These are phyloP conservation scores for Geotrichum siamense DNA, from an alignment of 1,139 yeast genomes.

Conservation along the genomic window DNA sequence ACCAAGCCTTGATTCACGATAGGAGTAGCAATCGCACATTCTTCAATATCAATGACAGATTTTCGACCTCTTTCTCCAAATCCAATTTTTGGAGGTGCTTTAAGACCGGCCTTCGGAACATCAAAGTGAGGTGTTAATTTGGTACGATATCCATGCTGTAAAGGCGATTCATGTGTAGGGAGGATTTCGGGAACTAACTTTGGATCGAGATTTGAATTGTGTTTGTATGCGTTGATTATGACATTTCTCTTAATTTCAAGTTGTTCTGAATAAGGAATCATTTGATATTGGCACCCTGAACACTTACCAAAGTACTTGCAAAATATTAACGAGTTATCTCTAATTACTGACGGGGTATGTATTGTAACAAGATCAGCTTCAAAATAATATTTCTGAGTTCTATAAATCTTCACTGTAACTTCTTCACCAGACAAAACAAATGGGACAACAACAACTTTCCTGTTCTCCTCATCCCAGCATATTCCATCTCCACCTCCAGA, in stretches of 20 bases:
- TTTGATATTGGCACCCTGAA: conserved; percentile 91
- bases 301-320: conserved; percentile 80
- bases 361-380: conserved; percentile 68
- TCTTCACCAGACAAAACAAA: conserved; percentile 83
- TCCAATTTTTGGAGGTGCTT: conserved; percentile 66
- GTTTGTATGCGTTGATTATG: conserved; percentile 73
- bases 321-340: conserved; percentile 49
- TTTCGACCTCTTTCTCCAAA: conserved; percentile 79
- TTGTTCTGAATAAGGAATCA: conserved; percentile 65
- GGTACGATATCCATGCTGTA: conserved; percentile 71
- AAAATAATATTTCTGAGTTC: conserved; percentile 67
- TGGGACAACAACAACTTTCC: conserved; percentile 56
- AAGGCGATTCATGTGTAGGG: conserved; percentile 72
- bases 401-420: conserved; percentile 62
- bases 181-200: conserved; percentile 51
- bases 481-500: conserved; percentile 63
- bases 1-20: conserved; percentile 66
- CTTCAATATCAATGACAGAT: conserved; percentile 83
- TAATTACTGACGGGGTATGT: conserved; percentile 38
- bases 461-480: conserved; percentile 27
- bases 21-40: conserved; percentile 80
- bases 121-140: conserved; percentile 95
- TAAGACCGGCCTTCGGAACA: conserved; percentile 49
- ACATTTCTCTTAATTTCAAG: conserved; percentile 64
- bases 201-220: conserved; percentile 50